Evolutionary conservation across 73 alveolate genomes (phyloP), one percentile per base, ranked within the genome.

Genomic region (Symbiodinium natans): DNA sequence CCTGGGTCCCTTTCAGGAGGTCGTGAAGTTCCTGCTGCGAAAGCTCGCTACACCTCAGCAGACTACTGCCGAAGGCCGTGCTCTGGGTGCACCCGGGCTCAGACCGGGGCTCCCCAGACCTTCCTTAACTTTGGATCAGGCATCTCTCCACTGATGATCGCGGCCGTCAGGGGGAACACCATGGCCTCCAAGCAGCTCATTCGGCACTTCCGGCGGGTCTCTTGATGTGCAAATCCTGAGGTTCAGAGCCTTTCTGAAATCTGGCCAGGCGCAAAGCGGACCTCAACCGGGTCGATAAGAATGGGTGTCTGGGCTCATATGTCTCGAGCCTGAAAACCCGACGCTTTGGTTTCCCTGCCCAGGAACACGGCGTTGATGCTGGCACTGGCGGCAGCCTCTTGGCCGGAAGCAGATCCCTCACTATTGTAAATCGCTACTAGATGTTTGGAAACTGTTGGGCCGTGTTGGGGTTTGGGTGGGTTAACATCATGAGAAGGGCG

Each of bases 121-220:
- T 31, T 17, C 41, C 83, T 15, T 7, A 29, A 31, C 40, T 36
- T 31, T 71, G 40, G 29, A 5, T 39, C 43, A 85, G 93, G 93
- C 38, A 75, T 85, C 31, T 48, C 82, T 5, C 46, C 93, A 33
- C 39, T 85, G 93, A 85, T 85, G 93, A 75, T 85, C 42, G 93
- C 93, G 54, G 52, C 82, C 34, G 93, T 85, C 10, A 73, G 93
- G 33, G 93, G 93, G 82, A 85, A 85, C 48, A 85, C 93, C 93
- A 85, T 85, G 93, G 93, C 93, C 23, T 80, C 93, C 52, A 85
- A 85, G 80, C 93, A 85, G 82, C 82, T 85, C 48, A 85, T 85
- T 29, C 42, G 93, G 87, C 87, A 36, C 41, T 6, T 3, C 29
- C 48, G 46, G 87, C 46, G 39, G 42, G 1, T 73, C 17, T 33